These are phyloP conservation scores for Boletus rufocinnamomeus DNA, from an alignment of 768 basidiomycete species.

Conservation along the genomic window DNA sequence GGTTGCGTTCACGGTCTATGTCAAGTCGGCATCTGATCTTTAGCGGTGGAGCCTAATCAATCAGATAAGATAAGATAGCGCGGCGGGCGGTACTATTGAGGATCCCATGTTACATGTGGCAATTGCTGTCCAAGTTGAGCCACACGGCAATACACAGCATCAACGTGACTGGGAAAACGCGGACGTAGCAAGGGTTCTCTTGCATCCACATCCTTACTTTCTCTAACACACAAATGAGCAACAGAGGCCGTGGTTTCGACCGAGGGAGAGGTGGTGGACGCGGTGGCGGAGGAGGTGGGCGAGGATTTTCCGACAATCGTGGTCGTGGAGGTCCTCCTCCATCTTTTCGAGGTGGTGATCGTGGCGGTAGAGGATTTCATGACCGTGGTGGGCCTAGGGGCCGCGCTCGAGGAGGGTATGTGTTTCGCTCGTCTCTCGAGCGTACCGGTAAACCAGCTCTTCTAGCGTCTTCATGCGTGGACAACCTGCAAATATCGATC, in stretches of 20 bases:
- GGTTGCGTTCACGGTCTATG: background rate
- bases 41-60: background rate
- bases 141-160: conserved; percentile 22
- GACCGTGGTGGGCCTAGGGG: conserved; percentile 32
- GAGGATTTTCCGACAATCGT: conserved; percentile 32
- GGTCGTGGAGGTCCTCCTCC: conserved; percentile 32
- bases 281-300: conserved; percentile 36
- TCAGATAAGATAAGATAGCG: conserved; percentile 30
- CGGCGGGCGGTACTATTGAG: too few relatives aligned
- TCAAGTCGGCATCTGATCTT: background rate
- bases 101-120: conserved; percentile 10
- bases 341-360: conserved; percentile 31
- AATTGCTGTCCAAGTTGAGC: conserved; percentile 9
- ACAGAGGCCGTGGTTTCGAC: conserved; percentile 43
- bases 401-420: conserved; percentile 44
- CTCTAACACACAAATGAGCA: conserved; percentile 31
- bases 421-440: background rate
- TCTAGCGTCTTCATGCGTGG: conserved; percentile 44
- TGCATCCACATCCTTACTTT: background rate
- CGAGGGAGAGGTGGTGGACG: conserved; percentile 40
- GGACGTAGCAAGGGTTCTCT: background rate
- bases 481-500: conserved; percentile 49
- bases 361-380: conserved; percentile 34
- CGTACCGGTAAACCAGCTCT: background rate
- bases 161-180: conserved; percentile 14